A percentile compares a stretch with the other conserved stretches of the same genome.
Evolutionary conservation across 805 yeast species (phyloP).

Genomic region (Schwanniomyces occidentalis): DNA sequence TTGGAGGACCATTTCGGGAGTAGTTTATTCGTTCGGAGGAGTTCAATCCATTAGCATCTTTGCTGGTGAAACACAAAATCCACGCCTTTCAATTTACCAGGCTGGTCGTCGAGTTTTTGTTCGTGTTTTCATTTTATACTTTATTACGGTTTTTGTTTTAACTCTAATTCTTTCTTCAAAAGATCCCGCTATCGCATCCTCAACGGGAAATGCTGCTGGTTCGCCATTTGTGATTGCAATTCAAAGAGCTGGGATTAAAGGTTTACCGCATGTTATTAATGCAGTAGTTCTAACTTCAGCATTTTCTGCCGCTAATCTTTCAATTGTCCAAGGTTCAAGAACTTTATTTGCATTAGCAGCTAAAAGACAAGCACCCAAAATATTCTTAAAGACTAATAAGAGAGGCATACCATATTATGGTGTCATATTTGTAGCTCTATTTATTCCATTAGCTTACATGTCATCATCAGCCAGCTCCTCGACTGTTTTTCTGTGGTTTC

Average conservation of each 20-base stretch:
- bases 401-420: constrained; percentile 35
- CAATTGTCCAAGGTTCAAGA: constrained; percentile 30
- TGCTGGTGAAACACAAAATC: constrained; percentile 34
- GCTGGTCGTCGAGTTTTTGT: constrained; percentile 30
- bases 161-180: constrained; percentile 34
- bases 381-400: constrained; percentile 30
- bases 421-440: constrained; percentile 19
- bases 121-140: constrained; percentile 29
- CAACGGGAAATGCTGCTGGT: constrained; percentile 29
- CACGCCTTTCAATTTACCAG: constrained; percentile 29
- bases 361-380: constrained; percentile 38
- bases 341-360: constrained; percentile 36
- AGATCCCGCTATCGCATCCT: constrained; percentile 24
- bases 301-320: constrained; percentile 36
- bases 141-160: constrained; percentile 29
- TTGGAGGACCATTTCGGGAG: constrained; percentile 36
- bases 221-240: constrained; percentile 45
- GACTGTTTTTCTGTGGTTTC: constrained; percentile 37
- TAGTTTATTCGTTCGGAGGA: constrained; percentile 39
- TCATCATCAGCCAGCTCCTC: constrained; percentile 22
- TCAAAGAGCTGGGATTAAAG: constrained; percentile 30
- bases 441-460: constrained; percentile 41
- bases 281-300: constrained; percentile 42
- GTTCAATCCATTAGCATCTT: constrained; percentile 23
- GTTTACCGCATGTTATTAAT: constrained; percentile 36